Percentiles rank a stretch among this genome's conserved stretches.
These are phyloP conservation scores for Venturia oleaginea DNA, from an alignment of 2,329 filamentous ascomycete genomes.

Conservation along the genomic window DNA sequence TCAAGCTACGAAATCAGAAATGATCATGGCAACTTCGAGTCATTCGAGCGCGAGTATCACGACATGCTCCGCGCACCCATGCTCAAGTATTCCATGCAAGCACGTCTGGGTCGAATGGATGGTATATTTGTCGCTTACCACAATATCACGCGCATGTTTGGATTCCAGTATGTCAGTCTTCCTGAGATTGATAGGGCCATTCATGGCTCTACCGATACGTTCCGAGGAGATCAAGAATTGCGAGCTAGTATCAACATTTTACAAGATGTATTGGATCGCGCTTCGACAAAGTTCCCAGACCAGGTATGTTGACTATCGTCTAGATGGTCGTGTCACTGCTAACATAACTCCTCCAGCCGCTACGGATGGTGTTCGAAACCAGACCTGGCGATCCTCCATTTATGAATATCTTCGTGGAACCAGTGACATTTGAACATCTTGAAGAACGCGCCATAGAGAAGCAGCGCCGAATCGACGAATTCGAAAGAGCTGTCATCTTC, in stretches of 20 bases:
- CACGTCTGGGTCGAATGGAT: slow-evolving; percentile 96
- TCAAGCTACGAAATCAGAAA: slow-evolving; percentile 69
- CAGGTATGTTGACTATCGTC: slow-evolving; percentile 31
- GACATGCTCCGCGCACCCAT: slow-evolving; percentile 95
- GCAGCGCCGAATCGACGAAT: slow-evolving; percentile 51
- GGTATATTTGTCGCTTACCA: slow-evolving; percentile 96
- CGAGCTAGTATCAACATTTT: slow-evolving; percentile 68
- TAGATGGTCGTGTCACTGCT: neutral
- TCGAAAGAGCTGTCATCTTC: slow-evolving; percentile 54
- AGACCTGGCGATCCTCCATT: slow-evolving; percentile 51
- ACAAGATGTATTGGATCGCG: slow-evolving; percentile 69
- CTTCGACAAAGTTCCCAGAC: slow-evolving; percentile 65
- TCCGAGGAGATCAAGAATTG: slow-evolving; percentile 81
- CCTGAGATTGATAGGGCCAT: slow-evolving; percentile 81
- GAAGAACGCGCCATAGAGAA: slow-evolving; percentile 59
- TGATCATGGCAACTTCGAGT: slow-evolving; percentile 72
- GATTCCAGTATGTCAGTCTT: slow-evolving; percentile 88
- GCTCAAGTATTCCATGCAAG: slow-evolving; percentile 93
- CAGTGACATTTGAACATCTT: slow-evolving; percentile 53
- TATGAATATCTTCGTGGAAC: slow-evolving; percentile 87
- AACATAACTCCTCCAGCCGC: slow-evolving; percentile 36
- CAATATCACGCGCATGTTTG: slow-evolving; percentile 90
- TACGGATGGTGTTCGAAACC: slow-evolving; percentile 78
- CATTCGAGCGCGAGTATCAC: slow-evolving; percentile 90
- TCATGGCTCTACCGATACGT: slow-evolving; percentile 60